A percentile compares a stretch with the other conserved stretches of the same genome.
phyloP scores from a whole-genome alignment of 345 rosid species.

The Raphanus sativus region DNA sequence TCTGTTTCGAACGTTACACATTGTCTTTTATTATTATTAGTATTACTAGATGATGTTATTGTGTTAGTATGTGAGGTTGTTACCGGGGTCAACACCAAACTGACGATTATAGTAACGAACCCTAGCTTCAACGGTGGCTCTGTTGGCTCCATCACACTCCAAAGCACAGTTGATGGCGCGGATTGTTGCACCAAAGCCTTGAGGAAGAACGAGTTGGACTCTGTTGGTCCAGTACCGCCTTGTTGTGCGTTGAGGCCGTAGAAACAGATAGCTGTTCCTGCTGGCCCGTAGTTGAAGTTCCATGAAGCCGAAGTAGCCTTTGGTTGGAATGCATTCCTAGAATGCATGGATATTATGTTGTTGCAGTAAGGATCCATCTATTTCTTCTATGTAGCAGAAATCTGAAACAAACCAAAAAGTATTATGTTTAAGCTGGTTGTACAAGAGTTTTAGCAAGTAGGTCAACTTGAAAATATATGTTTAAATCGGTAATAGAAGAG shows the following conservation, averaged over 20 bases:
- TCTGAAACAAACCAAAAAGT: conserved; percentile 31
- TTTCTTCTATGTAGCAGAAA: conserved; percentile 60
- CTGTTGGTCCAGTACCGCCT: conserved; percentile 70
- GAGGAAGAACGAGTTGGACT: conserved; percentile 47
- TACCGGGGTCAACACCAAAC: conserved; percentile 55
- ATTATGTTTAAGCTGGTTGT: neutral
- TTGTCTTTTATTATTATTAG: neutral
- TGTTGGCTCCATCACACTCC: conserved; percentile 58
- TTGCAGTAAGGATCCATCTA: conserved; percentile 55
- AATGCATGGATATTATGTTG: conserved; percentile 51
- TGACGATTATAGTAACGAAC: conserved; percentile 50
- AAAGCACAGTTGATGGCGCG: neutral
- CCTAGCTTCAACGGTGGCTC: conserved; percentile 44
- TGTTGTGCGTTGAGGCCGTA: conserved; percentile 38
- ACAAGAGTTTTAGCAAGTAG: neutral
- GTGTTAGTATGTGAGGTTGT: conserved; percentile 56
- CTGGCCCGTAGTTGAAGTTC: conserved; percentile 67
- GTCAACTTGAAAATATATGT: neutral
- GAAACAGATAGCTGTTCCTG: conserved; percentile 48
- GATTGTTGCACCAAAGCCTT: conserved; percentile 70
- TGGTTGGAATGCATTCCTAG: conserved; percentile 21
- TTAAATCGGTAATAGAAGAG: neutral
- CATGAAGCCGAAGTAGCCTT: conserved; percentile 61
- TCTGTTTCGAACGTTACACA: neutral
- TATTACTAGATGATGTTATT: neutral